Conservation (phyloP, 306 rosid species). For the Rosa multiflora region DNA sequence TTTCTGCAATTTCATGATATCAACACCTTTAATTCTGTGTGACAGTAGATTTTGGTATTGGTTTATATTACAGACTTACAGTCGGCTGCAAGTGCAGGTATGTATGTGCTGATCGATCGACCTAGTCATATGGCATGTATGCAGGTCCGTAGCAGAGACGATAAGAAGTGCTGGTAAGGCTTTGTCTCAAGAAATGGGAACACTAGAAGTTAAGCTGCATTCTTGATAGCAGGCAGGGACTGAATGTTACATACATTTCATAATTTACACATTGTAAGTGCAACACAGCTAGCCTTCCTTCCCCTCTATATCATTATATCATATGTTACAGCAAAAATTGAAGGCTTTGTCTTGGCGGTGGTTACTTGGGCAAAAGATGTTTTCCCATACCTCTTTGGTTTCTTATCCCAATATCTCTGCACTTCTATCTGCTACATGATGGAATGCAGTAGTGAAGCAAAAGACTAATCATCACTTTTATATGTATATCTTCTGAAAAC, state of each 20-base stretch:
- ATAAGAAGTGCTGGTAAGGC: conserved; percentile 36
- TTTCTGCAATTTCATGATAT: not conserved
- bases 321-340: conserved; percentile 29
- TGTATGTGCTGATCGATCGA: not conserved
- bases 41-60: no score
- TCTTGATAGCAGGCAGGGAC: conserved; percentile 25
- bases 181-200: conserved; percentile 56
- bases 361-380: conserved; percentile 53
- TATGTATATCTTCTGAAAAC: conserved; percentile 2
- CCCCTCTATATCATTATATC: conserved; percentile 10
- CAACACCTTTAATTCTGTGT: not conserved
- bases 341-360: conserved; percentile 61
- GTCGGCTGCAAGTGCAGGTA: conserved; percentile 11
- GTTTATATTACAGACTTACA: not conserved
- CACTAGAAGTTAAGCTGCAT: conserved; percentile 39
- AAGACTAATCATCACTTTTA: conserved; percentile 11
- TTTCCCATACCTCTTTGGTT: conserved; percentile 48
- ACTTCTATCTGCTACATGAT: conserved; percentile 9
- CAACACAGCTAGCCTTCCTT: conserved; percentile 23
- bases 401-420: conserved; percentile 32
- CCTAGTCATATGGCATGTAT: not conserved
- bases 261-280: conserved; percentile 31
- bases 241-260: conserved; percentile 19
- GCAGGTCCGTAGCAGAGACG: conserved; percentile 31
- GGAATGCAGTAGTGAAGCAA: conserved; percentile 19